Conservation (phyloP, 2,329 filamentous ascomycete genomes). For the Sporothrix euskadiensis region DNA sequence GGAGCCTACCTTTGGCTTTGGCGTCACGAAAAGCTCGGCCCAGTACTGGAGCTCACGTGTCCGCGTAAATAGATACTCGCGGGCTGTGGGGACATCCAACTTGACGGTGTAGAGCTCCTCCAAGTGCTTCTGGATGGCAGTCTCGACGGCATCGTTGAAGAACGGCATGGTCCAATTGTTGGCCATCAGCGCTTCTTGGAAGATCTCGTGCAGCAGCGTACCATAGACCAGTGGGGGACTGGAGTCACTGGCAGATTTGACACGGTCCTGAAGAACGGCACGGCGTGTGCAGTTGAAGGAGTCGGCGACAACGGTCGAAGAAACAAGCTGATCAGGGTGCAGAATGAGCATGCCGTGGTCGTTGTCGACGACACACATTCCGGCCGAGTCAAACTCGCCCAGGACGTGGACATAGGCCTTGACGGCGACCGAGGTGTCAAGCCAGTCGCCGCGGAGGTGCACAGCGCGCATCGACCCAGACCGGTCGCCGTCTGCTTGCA, state of each 20-base stretch:
- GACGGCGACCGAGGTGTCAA: constrained; percentile 66
- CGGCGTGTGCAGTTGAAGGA: constrained; percentile 89
- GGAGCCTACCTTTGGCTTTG: constrained; percentile 55
- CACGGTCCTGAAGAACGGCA: constrained; percentile 89
- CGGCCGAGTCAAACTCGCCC: constrained; percentile 68
- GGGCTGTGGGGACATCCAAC: constrained; percentile 69
- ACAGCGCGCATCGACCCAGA: constrained; percentile 59
- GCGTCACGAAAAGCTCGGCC: constrained; percentile 77
- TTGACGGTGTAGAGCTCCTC: constrained; percentile 90
- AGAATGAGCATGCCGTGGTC: constrained; percentile 80
- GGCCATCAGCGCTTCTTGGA: constrained; percentile 81
- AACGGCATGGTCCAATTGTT: constrained; percentile 78
- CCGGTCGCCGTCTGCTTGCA: constrained; percentile 74
- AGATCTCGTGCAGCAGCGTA: constrained; percentile 90
- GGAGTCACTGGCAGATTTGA: constrained; percentile 84
- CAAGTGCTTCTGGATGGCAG: constrained; percentile 71
- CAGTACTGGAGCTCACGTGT: constrained; percentile 78
- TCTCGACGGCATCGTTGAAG: constrained; percentile 65
- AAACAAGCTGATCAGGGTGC: constrained; percentile 93
- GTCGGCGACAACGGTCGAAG: constrained; percentile 92
- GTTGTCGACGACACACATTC: constrained; percentile 81
- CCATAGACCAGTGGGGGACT: constrained; percentile 85
- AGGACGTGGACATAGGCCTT: constrained; percentile 85
- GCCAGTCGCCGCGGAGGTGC: constrained; percentile 81
- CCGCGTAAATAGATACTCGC: constrained; percentile 79